phyloP scores from a whole-genome alignment of 139 green algal genomes.

The Eudorina sp. region DNA sequence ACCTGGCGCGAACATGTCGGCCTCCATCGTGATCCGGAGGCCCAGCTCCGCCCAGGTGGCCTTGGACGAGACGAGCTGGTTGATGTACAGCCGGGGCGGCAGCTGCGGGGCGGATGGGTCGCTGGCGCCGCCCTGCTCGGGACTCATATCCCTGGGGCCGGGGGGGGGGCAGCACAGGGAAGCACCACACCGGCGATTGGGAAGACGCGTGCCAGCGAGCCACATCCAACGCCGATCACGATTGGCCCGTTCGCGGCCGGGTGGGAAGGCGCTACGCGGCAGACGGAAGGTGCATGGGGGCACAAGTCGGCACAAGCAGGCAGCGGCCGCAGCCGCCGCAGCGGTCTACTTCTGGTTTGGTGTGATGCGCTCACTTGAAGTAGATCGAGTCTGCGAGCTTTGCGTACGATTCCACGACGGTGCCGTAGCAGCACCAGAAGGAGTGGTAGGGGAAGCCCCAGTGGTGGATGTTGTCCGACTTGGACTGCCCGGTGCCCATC shows the following conservation, averaged over 20 bases:
- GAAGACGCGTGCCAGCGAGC: too few species aligned
- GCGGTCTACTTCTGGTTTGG: too few species aligned
- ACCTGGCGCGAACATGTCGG: conserved; percentile 53
- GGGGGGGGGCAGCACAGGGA: neutral
- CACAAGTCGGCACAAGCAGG: too few species aligned
- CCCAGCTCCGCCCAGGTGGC: conserved; percentile 46
- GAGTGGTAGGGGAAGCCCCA: conserved; percentile 67
- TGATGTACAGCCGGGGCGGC: conserved; percentile 54
- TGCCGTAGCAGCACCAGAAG: conserved; percentile 86
- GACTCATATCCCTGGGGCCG: conserved; percentile 10
- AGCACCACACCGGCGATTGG: too few species aligned
- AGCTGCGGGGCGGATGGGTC: neutral
- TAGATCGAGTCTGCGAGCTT: conserved; percentile 82
- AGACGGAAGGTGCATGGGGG: too few species aligned
- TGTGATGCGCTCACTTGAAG: conserved; percentile 60
- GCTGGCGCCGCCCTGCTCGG: neutral
- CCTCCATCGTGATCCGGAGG: conserved; percentile 29
- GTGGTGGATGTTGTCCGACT: conserved; percentile 55
- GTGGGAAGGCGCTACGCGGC: too few species aligned
- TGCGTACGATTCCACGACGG: conserved; percentile 70
- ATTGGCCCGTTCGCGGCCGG: too few species aligned
- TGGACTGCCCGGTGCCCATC: conserved; percentile 62
- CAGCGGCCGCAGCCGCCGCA: too few species aligned
- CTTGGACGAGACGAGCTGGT: conserved; percentile 53
- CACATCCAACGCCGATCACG: too few species aligned